A percentile compares a stretch with the other conserved stretches of the same genome.
phyloP scores from a whole-genome alignment of 768 basidiomycete genomes.

The Suillus luteus region DNA sequence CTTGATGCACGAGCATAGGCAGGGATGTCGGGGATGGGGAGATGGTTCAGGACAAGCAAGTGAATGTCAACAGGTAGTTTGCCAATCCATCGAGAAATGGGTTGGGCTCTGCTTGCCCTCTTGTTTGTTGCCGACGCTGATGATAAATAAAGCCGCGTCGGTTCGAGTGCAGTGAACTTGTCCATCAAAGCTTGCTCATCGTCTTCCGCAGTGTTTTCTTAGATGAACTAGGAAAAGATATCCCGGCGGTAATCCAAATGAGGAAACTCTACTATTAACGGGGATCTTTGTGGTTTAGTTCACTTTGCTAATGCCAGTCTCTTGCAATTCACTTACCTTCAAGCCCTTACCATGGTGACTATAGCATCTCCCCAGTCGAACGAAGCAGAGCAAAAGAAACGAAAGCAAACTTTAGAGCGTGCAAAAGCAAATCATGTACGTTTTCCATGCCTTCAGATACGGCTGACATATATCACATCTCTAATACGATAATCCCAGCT shows the following conservation, averaged over 20 bases:
- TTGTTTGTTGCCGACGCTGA: conserved; percentile 26
- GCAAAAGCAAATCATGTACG: conserved; percentile 61
- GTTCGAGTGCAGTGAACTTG: conserved; percentile 85
- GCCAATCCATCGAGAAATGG: conserved; percentile 56
- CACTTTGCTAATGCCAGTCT: not conserved
- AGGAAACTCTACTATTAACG: conserved; percentile 1
- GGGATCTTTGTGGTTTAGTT: conserved; percentile 7
- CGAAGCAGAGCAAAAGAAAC: conserved; percentile 39
- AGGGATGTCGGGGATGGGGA: conserved; percentile 82
- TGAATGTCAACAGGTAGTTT: conserved; percentile 79
- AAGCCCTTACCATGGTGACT: conserved; percentile 23
- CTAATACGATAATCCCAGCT: conserved; percentile 42
- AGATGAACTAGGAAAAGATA: not conserved
- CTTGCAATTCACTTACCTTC: conserved; percentile 1
- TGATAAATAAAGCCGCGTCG: conserved; percentile 54
- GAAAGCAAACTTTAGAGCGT: conserved; percentile 54
- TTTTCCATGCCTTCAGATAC: conserved; percentile 10
- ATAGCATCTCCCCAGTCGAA: conserved; percentile 27
- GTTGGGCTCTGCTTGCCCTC: conserved; percentile 14
- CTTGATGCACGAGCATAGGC: conserved; percentile 69
- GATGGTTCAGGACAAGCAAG: conserved; percentile 66
- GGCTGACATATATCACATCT: conserved; percentile 4
- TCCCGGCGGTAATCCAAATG: conserved; percentile 10
- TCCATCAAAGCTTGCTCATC: conserved; percentile 53
- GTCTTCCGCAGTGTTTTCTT: not conserved